Evolutionary conservation across 2,329 filamentous ascomycete genomes (phyloP).

Genomic region (Aspergillus phoenicis): DNA sequence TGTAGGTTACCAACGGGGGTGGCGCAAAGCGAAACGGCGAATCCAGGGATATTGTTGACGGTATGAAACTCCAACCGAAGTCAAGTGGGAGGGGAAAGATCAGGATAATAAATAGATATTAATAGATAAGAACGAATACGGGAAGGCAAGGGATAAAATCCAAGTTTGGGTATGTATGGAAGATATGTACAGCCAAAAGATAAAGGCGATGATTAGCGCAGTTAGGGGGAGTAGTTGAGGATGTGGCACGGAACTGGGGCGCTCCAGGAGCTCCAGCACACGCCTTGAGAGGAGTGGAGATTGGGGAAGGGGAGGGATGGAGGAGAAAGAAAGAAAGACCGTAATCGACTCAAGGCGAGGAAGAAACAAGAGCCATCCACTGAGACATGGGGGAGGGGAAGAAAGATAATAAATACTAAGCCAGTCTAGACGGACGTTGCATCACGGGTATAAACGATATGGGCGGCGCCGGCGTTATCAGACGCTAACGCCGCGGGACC

Average conservation of each 20-base stretch:
- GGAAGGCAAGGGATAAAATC: neutral
- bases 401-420: too few species aligned
- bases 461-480: neutral
- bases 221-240: neutral
- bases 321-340: constrained; percentile 2
- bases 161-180: constrained; percentile 1
- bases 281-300: constrained; percentile 6
- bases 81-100: too few species aligned
- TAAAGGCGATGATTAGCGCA: too few species aligned
- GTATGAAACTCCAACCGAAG: neutral
- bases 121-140: neutral
- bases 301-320: neutral
- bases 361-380: neutral
- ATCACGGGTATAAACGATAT: constrained; percentile 15
- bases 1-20: neutral
- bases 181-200: constrained; percentile 12
- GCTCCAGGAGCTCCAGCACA: constrained; percentile 4
- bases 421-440: constrained; percentile 1
- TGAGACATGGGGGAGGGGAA: too few species aligned
- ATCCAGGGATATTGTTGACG: neutral
- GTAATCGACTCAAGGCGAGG: constrained; percentile 2
- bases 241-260: neutral
- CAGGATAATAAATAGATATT: neutral
- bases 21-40: neutral
- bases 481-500: neutral